Base-by-base conservation (phyloP, 164 flowering plant genomes). In the Sextonia rubra region DNA sequence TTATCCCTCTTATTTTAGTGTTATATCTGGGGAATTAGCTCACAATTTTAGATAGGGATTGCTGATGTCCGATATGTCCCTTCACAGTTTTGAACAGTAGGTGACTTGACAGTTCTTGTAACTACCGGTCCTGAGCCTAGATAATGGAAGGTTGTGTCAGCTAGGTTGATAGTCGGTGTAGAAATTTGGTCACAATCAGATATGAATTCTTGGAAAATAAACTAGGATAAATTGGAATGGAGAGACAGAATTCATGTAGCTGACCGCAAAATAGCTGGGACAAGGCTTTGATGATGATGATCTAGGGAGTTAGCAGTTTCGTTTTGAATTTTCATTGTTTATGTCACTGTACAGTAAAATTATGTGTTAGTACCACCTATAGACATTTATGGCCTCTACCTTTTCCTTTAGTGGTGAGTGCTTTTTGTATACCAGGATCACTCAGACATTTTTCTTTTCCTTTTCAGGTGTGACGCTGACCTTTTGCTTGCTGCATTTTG, bases 401-500 rank as follows among this genome's bases (percentile, higher is more conserved):
- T 58, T 17, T 30, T 44, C 22, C 32, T 22, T 23, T 20, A 29
- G 44, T 15, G 64, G 55, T 3, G n/a, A 44, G 24, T 4, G 24
- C 55, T 60, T 2, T 48, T n/a, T 24, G 12, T 25, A 14, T 64
- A 62, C 56, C 71, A 23, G 12, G 3, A 20, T 61, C 23, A 61
- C 27, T 9, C 64, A n/a, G 25, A 61, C 22, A 61, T 17, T 27
- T 27, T 18, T 78, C 32, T 73, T 18, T 20, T 52, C 65, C 77
- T 3, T 64, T 7, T 76, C 80, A 96, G 99, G 95, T 96, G 97
- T 77, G 93, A 93, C 79, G 77, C 84, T 24, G 80, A 89, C 71
- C 90, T 90, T 44, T 82, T 96, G 87, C 79, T 88, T 74, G 83
- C 91, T 52, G 80, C 98, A 65, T 82, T 96, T 1, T 89, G 91